Base-by-base conservation (phyloP, 2,329 filamentous ascomycete species). In the Diaporthe longicolla region DNA sequence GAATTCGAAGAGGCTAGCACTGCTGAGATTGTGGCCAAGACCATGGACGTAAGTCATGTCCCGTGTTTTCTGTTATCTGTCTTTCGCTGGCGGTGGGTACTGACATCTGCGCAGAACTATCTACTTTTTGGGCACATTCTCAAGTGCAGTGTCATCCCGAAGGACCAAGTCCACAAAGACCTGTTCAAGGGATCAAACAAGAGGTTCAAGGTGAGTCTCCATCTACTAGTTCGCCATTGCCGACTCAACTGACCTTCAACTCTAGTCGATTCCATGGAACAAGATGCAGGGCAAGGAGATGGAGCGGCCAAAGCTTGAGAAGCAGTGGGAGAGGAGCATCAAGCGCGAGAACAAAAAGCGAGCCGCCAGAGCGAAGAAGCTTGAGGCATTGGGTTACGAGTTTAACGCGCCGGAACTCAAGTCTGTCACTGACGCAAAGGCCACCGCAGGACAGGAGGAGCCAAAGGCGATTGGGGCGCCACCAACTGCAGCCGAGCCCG, bases 51-150 rank as follows among this genome's bases (percentile, higher is more conserved):
- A 48, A 72, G 73, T 74, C 21, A 19, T n/a, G 15, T 29, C 13
- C 40, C 26, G 7, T 37, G 9, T 10, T 6, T 32, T 43, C 24
- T 48, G 19, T 10, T 9, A 48, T 48, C 1, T 10, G 21, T 21
- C 45, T 10, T 4, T 29, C 40, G 50, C 50, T 26, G 26, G 37
- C 26, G 13, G n/a, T 17, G 15, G 32, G 19, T 35, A 40, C 55
- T 74, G 26, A 74, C 70, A 9, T 32, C 61, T n/a, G n/a, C 59
- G 19, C 63, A 74, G 73, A 97, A 95, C 85, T 99, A 99, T 84
- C 91, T 98, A 52, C 89, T 99, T 81, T 98, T 98, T 82, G 94
- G 95, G 8, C 96, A 98, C 82, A 93, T 98, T 76, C 88, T 99
- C 78, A 96, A 97, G 84, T 96, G 95, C 84, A 94, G 94, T 81